These are phyloP conservation scores for Luffa acutangula DNA, from an alignment of 306 rosid species.

Conservation along the genomic window DNA sequence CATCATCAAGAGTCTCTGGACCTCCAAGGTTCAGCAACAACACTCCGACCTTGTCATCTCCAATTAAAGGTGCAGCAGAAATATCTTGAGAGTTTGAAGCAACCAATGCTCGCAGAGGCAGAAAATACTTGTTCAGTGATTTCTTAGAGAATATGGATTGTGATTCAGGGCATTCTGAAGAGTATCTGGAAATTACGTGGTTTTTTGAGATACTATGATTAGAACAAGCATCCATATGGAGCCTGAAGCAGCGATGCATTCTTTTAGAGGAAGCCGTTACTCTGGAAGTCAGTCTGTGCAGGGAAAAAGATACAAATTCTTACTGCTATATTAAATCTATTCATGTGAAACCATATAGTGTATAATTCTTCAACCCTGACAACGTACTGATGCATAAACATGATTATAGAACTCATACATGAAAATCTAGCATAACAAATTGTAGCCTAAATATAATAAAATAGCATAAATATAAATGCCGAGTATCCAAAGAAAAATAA, in stretches of 20 bases:
- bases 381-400: neutral
- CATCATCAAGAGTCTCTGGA: conserved; percentile 93
- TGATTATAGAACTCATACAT: neutral
- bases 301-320: neutral
- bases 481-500: neutral
- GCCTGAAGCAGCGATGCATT: conserved; percentile 34
- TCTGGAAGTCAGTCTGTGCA: conserved; percentile 39
- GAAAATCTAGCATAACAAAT: neutral
- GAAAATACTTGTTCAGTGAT: conserved; percentile 34
- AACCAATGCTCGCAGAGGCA: conserved; percentile 54
- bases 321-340: neutral
- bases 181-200: conserved; percentile 22
- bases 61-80: conserved; percentile 36
- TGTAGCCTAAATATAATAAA: neutral
- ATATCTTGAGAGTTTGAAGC: conserved; percentile 36
- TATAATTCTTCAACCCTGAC: neutral
- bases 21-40: conserved; percentile 93
- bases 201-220: conserved; percentile 27
- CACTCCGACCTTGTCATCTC: conserved; percentile 70
- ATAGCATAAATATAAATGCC: neutral
- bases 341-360: neutral
- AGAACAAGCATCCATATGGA: conserved; percentile 27
- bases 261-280: conserved; percentile 40
- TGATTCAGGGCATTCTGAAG: conserved; percentile 35
- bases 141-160: conserved; percentile 40